Percentiles rank a stretch among this genome's conserved stretches.
Conservation (phyloP, 169 alveolate species). For the Eimeria acervulina region DNA sequence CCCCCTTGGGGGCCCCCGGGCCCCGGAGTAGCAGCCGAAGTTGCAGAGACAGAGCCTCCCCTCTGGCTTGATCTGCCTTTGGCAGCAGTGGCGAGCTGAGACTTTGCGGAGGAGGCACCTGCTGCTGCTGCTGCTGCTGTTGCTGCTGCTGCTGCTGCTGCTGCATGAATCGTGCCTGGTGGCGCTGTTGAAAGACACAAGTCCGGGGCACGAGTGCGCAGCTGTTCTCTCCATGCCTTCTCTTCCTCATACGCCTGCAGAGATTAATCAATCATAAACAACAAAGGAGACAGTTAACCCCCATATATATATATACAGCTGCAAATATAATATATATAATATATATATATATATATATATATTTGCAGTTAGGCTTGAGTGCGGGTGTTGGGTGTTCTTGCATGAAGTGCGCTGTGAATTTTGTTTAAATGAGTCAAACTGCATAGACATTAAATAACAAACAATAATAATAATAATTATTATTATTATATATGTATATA, state of each 20-base stretch:
- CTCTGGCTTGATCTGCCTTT: slow-evolving; percentile 45
- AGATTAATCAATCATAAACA: background rate
- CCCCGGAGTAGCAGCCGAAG: background rate
- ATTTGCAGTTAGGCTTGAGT: too few relatives aligned
- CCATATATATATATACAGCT: too few relatives aligned
- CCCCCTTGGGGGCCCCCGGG: slow-evolving; percentile 5
- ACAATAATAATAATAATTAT: too few relatives aligned
- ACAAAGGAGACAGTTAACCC: background rate
- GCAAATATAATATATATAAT: too few relatives aligned
- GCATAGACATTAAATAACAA: too few relatives aligned
- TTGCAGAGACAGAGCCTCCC: slow-evolving; percentile 18
- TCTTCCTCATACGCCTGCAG: slow-evolving; percentile 82
- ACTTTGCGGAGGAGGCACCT: slow-evolving; percentile 10
- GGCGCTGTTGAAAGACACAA: slow-evolving; percentile 38
- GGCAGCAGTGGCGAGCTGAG: slow-evolving; percentile 33
- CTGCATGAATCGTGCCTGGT: slow-evolving; percentile 18
- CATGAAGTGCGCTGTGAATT: too few relatives aligned
- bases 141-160: slow-evolving; percentile 75
- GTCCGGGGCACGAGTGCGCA: slow-evolving; percentile 62
- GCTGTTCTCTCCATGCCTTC: slow-evolving; percentile 82
- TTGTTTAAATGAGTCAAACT: too few relatives aligned
- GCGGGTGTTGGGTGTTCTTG: too few relatives aligned
- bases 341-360: too few relatives aligned
- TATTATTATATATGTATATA: too few relatives aligned
- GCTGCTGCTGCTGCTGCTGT: slow-evolving; percentile 65